These are phyloP conservation scores for Hymenoscyphus fraxineus DNA, from an alignment of 2,329 filamentous ascomycete species.

Conservation along the genomic window DNA sequence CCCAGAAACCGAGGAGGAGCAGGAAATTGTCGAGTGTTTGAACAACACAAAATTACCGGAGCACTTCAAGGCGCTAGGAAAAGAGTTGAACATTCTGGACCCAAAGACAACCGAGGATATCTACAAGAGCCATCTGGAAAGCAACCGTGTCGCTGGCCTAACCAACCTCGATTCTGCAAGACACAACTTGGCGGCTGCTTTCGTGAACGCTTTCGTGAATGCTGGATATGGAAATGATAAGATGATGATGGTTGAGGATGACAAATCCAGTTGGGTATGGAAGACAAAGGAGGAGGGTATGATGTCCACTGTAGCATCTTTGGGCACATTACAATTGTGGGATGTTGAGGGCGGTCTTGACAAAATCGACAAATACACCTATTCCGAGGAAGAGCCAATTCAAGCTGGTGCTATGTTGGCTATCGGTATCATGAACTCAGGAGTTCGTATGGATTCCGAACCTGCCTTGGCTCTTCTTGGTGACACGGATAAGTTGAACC, in stretches of 20 bases:
- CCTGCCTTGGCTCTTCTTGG: slow-evolving; percentile 83
- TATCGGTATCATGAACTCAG: slow-evolving; percentile 93
- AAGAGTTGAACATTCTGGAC: slow-evolving; percentile 94
- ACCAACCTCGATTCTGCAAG: slow-evolving; percentile 93
- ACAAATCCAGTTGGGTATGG: slow-evolving; percentile 95
- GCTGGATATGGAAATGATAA: slow-evolving; percentile 94
- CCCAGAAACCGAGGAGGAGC: slow-evolving; percentile 61
- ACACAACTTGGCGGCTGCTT: slow-evolving; percentile 92
- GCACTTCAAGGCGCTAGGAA: slow-evolving; percentile 89
- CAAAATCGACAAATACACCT: slow-evolving; percentile 92
- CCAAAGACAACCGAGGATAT: slow-evolving; percentile 98
- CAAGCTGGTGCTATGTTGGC: slow-evolving; percentile 89
- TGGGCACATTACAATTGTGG: slow-evolving; percentile 89
- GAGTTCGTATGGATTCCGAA: slow-evolving; percentile 83
- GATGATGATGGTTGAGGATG: slow-evolving; percentile 89
- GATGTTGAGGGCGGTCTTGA: slow-evolving; percentile 89
- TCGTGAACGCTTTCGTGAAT: slow-evolving; percentile 96
- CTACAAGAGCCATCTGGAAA: slow-evolving; percentile 98
- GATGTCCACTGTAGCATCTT: slow-evolving; percentile 90
- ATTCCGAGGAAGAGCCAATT: slow-evolving; percentile 76
- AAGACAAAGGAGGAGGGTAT: slow-evolving; percentile 98
- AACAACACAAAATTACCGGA: slow-evolving; percentile 85
- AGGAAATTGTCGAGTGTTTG: slow-evolving; percentile 75
- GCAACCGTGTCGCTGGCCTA: slow-evolving; percentile 83
- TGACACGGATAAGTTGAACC: slow-evolving; percentile 73